Evolutionary conservation across 257 asterid species (phyloP).

Genomic region (Solanum infundibuliforme): DNA sequence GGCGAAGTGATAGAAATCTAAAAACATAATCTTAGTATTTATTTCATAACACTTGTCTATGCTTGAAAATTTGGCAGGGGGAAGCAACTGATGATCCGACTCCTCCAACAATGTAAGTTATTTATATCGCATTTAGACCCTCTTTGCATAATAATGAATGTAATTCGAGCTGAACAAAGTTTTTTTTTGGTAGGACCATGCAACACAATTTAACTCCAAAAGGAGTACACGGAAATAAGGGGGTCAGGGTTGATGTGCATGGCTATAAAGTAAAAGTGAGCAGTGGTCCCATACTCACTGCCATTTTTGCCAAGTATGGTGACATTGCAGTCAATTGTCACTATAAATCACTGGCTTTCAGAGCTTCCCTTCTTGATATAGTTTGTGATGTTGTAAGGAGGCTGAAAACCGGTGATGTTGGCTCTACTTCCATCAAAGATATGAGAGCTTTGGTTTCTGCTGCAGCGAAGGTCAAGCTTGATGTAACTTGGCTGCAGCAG

Average conservation of each 20-base stretch:
- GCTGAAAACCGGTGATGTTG: conserved; percentile 8
- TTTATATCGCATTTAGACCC: not conserved
- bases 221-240: not conserved
- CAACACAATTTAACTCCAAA: not conserved
- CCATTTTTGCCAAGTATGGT: conserved; percentile 24
- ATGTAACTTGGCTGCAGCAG: conserved; percentile 27
- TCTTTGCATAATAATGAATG: not conserved
- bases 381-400: conserved; percentile 18
- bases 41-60: not conserved
- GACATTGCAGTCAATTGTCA: conserved; percentile 23
- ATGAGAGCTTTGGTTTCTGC: conserved; percentile 18
- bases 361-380: conserved; percentile 29
- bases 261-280: conserved; percentile 30
- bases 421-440: conserved; percentile 12
- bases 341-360: conserved; percentile 13
- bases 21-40: not conserved
- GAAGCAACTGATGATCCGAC: not conserved
- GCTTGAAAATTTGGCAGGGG: not conserved
- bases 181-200: not conserved
- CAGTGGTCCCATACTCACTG: conserved; percentile 16
- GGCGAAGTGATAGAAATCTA: not conserved
- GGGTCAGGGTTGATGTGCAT: conserved; percentile 4
- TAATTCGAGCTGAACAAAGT: not conserved
- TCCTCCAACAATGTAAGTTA: not conserved
- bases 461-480: conserved; percentile 12